Evolutionary conservation across 1,284 basidiomycete species (phyloP).

Genomic region (Xerocomus cyaneibrunnescens): DNA sequence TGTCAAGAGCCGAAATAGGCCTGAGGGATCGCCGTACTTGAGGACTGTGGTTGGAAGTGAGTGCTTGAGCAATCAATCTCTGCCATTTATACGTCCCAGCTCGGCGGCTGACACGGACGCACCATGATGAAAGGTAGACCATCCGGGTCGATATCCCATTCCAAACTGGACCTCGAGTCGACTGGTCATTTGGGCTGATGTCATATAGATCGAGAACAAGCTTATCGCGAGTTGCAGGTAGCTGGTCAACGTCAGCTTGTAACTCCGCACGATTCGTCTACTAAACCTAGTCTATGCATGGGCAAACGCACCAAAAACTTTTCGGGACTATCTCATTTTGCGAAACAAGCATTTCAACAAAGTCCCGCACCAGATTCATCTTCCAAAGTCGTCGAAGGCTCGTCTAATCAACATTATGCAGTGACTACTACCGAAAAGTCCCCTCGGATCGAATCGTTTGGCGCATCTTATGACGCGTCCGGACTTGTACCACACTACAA

Average conservation of each 20-base stretch:
- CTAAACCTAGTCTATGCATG: slow-evolving; percentile 14
- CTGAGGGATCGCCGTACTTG: slow-evolving; percentile 19
- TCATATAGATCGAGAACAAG: too few relatives aligned
- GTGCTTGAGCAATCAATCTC: neutral
- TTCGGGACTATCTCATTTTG: slow-evolving; percentile 51
- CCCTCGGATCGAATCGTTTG: neutral
- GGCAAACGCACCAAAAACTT: slow-evolving; percentile 46
- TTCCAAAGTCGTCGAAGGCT: slow-evolving; percentile 1
- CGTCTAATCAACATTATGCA: neutral
- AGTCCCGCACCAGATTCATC: slow-evolving; percentile 8
- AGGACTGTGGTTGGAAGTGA: neutral
- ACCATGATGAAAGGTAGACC: slow-evolving; percentile 7
- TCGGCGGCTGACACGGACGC: neutral
- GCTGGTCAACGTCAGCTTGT: neutral
- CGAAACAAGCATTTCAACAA: slow-evolving; percentile 42
- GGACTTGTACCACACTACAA: slow-evolving; percentile 71
- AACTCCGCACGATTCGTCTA: slow-evolving; percentile 15
- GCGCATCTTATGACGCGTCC: slow-evolving; percentile 56
- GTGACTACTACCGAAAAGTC: neutral
- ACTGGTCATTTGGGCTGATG: too few relatives aligned
- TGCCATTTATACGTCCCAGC: slow-evolving; percentile 14
- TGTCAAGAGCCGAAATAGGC: slow-evolving; percentile 6
- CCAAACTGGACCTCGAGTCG: too few relatives aligned
- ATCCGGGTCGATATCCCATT: too few relatives aligned
- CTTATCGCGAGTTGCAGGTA: too few relatives aligned